Evolutionary conservation across 176 grass and related monocot species (phyloP), one percentile per base, ranked within the genome.

Genomic region (Raddia distichophylla): DNA sequence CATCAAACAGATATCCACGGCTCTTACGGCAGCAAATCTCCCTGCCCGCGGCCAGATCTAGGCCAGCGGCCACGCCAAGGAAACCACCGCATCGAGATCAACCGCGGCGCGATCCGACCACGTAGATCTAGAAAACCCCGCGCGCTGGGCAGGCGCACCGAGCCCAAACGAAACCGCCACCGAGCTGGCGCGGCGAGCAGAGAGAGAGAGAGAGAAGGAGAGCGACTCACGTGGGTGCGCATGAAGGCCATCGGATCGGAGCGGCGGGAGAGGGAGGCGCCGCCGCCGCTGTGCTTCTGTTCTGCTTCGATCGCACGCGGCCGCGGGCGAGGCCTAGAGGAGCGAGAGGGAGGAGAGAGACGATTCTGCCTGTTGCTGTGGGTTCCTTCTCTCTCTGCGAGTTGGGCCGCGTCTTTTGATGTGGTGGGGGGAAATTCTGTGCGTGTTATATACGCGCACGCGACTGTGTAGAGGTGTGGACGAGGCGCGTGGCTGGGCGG

Each of bases 181-280:
- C 2, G 7, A 14, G 48, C 32, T 0, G 0, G 27, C 63, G 65
- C 35, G 37, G 37, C 0, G 27, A 40, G 34, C 49, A 46, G 14
- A 10, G 19, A 11, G 67, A 10, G 6, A 47, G 53, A 18, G 35
- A 1, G 17, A 15, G 7, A 2, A 5, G 7, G 35, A n/a, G 3
- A 35, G 44, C 16, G 5, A 90, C 88, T 86, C 88, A 90, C 88
- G 61, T 60, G 84, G 60, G 79, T 79, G 67, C 88, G 83, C 79
- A 86, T 74, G 83, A 90, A 90, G 11, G 88, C 88, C 88, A 90
- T 90, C 33, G 74, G 75, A 61, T 63, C 56, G 79, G 80, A 6
- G 19, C 34, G 5, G 27, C 44, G 45, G 15, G 60, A 40, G 64
- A 43, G 5, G 37, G 0, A 15, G 32, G 19, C 2, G 50, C 2